Evolutionary conservation across 78 protist species (phyloP).

Genomic region (Dictyostelium citrinum): DNA sequence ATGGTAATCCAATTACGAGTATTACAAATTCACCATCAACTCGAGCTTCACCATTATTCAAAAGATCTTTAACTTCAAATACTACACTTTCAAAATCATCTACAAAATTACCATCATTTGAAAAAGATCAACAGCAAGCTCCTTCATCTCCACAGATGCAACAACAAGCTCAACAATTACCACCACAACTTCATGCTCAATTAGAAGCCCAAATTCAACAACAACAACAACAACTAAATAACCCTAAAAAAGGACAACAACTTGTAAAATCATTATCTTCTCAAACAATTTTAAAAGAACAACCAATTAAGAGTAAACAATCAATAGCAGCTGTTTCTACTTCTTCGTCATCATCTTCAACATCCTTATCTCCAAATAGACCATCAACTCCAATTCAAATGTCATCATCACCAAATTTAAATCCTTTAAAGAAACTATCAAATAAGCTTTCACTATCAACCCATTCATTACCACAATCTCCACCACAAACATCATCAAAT

Average conservation of each 20-base stretch:
- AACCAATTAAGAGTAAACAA: neutral
- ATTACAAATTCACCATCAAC: neutral
- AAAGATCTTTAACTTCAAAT: neutral
- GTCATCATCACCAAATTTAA: slow-evolving; percentile 7
- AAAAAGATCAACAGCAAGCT: neutral
- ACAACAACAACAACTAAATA: neutral
- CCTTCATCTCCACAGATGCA: neutral
- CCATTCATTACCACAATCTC: neutral
- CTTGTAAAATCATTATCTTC: slow-evolving; percentile 1
- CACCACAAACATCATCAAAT: neutral
- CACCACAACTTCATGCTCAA: neutral
- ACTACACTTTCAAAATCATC: neutral
- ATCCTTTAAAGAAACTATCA: neutral
- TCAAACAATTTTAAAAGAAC: neutral
- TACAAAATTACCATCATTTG: neutral
- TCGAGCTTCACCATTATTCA: neutral
- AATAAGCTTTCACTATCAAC: neutral
- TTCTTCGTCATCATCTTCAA: neutral
- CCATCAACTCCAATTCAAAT: slow-evolving; percentile 8
- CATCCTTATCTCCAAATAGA: neutral
- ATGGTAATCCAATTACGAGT: neutral
- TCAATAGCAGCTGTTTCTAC: neutral
- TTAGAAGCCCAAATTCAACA: neutral
- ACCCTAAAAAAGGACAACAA: neutral
- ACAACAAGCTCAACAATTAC: neutral